A percentile compares a stretch with the other conserved stretches of the same genome.
Evolutionary conservation across 2,329 filamentous ascomycete species (phyloP).

Genomic region (Kalmusia sp.): DNA sequence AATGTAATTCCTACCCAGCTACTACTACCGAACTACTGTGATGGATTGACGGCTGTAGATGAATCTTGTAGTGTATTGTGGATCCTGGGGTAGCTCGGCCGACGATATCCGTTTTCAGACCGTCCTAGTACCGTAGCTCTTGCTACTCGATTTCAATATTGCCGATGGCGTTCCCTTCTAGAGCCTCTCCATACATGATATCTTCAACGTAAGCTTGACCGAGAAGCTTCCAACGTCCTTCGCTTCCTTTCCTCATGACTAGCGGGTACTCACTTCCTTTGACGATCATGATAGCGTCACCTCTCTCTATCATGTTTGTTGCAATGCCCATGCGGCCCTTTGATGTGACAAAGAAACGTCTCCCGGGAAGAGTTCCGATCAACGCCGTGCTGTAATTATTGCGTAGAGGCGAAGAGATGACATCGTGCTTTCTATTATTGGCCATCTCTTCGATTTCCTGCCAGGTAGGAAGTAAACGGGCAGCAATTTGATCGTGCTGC

Average conservation of each 20-base stretch:
- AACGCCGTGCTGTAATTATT: background rate
- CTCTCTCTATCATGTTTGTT: background rate
- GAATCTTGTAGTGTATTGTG: too few species aligned
- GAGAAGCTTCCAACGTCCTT: background rate
- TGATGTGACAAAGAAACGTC: background rate
- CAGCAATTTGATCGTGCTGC: background rate
- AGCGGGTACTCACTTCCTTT: background rate
- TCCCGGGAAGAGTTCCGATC: background rate
- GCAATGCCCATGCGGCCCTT: background rate
- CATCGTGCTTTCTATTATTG: background rate
- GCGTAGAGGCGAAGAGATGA: background rate
- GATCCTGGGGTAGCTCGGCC: too few species aligned
- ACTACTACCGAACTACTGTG: too few species aligned
- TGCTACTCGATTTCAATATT: background rate
- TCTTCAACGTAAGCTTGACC: background rate
- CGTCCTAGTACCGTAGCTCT: too few species aligned
- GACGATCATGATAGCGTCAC: background rate
- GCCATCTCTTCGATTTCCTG: background rate
- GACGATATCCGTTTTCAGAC: too few species aligned
- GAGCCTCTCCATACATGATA: background rate
- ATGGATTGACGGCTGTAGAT: too few species aligned
- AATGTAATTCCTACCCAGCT: too few species aligned
- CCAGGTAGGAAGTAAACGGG: background rate
- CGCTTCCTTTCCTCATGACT: background rate
- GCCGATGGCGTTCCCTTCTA: background rate